Base-by-base conservation (phyloP, 2,329 filamentous ascomycete genomes). In the Neonectria hederae region DNA sequence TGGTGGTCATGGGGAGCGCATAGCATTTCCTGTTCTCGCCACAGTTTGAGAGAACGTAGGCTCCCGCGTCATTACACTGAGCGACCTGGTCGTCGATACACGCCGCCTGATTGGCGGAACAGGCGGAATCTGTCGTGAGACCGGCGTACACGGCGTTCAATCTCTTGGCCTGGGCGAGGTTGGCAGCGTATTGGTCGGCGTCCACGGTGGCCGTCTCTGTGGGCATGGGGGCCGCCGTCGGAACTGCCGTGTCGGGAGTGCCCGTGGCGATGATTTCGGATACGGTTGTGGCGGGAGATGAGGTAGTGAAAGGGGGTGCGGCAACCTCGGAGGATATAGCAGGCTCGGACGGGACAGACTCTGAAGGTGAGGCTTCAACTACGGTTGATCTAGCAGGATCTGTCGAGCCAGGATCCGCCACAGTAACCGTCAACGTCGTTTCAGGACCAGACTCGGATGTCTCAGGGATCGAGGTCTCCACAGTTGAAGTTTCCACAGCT, bases 1-100 rank as follows among this genome's bases (percentile, higher is more conserved):
- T 80, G 11, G 75, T 81, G 40, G 80, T 82, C 79, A 87, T 83
- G 0, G 87, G 87, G 65, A 89, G 74, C 2, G 85, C 87, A 53
- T 82, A 84, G 74, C 87, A 89, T 52, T 77, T 74, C 49, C 75
- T 74, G 10, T 75, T 77, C 1, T 67, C 54, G 0, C 42, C 45
- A 43, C 82, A 82, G 10, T 74, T 65, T 0, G 69, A 71, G 19
- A 87, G 79, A 4, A 75, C 69, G 69, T 84, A 89, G 0, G 69
- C 72, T 19, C 82, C 82, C 5, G 65, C 62, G 11, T 66, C 63
- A 28, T 76, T 74, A 70, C 87, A 90, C 14, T 73, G 73, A n/a
- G 79, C 86, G 5, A 84, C 70, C 54, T 82, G 79, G 22, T 85
- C 83, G 14, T 78, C 73, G 48, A 89, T 82, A 58, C 87, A 89